These are phyloP conservation scores for Musa itinerans DNA, from an alignment of 176 grass and related monocot species.

Conservation along the genomic window DNA sequence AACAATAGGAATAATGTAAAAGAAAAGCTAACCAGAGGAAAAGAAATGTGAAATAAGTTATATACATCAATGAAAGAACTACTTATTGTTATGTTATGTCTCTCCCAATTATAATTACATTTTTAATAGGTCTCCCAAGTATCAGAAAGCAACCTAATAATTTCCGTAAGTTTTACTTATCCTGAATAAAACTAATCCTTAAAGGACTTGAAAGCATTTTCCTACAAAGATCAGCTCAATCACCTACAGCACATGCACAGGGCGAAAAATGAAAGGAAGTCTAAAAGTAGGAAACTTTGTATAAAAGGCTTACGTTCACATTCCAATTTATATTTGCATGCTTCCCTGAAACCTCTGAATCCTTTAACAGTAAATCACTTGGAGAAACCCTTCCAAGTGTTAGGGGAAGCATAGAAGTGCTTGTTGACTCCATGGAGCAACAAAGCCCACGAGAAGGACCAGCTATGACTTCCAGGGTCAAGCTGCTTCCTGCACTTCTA, in stretches of 20 bases:
- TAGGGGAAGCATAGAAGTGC: constrained; percentile 29
- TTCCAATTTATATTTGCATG: constrained; percentile 83
- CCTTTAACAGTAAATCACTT: constrained; percentile 57
- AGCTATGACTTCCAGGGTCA: constrained; percentile 61
- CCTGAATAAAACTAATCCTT: too few relatives aligned
- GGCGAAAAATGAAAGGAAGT: constrained; percentile 3
- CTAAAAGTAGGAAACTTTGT: background rate
- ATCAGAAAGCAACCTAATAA: too few relatives aligned
- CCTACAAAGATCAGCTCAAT: background rate
- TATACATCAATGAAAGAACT: background rate
- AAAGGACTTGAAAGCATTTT: too few relatives aligned
- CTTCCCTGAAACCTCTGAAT: constrained; percentile 75
- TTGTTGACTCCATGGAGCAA: constrained; percentile 44
- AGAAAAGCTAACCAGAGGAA: background rate
- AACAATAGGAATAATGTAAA: background rate
- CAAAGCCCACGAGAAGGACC: constrained; percentile 54
- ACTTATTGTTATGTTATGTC: too few relatives aligned
- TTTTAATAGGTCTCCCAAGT: too few relatives aligned
- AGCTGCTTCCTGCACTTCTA: constrained; percentile 50
- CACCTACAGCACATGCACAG: background rate
- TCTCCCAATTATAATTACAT: too few relatives aligned
- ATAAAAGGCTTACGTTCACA: constrained; percentile 34
- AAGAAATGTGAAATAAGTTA: background rate
- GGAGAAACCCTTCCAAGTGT: constrained; percentile 67
- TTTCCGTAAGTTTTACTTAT: too few relatives aligned